Evolutionary conservation across 2,329 filamentous ascomycete species (phyloP).

Genomic region (Neurospora crassa): DNA sequence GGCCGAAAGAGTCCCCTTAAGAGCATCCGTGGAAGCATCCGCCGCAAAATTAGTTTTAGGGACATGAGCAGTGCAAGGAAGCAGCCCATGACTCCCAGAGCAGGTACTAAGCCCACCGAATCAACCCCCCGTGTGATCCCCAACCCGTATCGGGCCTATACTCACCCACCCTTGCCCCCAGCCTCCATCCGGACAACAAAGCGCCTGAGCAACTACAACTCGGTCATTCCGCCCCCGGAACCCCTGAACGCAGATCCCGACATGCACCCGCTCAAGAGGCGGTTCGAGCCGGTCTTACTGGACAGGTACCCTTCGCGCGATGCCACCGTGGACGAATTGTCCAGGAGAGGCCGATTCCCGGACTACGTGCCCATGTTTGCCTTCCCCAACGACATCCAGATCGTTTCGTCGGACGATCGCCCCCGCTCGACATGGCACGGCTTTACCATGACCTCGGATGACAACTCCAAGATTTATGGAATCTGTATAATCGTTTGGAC

Average conservation of each 20-base stretch:
- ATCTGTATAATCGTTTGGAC: conserved; percentile 91
- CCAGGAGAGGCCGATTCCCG: conserved; percentile 76
- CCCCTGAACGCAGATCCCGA: conserved; percentile 81
- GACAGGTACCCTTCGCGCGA: conserved; percentile 85
- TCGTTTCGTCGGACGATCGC: conserved; percentile 88
- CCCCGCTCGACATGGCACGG: conserved; percentile 98
- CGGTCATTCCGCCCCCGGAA: conserved; percentile 88
- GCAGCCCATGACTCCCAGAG: conserved; percentile 65
- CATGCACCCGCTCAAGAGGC: conserved; percentile 90
- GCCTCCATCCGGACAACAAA: conserved; percentile 67
- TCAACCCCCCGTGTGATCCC: neutral
- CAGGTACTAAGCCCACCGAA: conserved; percentile 45
- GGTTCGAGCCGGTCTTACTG: conserved; percentile 91
- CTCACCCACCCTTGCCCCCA: conserved; percentile 17
- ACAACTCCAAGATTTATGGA: conserved; percentile 85
- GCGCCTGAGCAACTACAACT: conserved; percentile 94
- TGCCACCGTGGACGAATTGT: conserved; percentile 71
- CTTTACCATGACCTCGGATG: conserved; percentile 92
- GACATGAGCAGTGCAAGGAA: conserved; percentile 95
- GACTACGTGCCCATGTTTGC: conserved; percentile 99
- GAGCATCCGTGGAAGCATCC: conserved; percentile 71
- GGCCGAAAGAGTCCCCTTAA: conserved; percentile 47
- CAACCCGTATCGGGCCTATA: conserved; percentile 14
- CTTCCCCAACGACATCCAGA: conserved; percentile 95
- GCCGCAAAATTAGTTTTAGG: conserved; percentile 82